Base-by-base conservation (phyloP, 257 asterid species). In the Przewalskia tangutica region DNA sequence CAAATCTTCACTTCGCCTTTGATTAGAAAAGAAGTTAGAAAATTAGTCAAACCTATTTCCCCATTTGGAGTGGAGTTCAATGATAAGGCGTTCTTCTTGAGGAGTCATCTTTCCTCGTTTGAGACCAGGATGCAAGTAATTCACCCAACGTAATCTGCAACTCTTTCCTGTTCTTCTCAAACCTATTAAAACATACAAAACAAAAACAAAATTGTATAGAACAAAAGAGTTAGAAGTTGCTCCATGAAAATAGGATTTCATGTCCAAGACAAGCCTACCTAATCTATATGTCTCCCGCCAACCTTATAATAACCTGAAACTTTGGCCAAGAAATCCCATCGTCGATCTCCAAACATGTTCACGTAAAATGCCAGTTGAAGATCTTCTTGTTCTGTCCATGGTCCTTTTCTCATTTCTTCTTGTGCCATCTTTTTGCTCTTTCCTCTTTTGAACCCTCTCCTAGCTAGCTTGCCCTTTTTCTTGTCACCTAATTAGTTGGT, bases 301-400 rank as follows among this genome's bases (percentile, higher is more conserved):
- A 78, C 66, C 82, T 46, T 91, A 38, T 90, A 97, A 59, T 93
- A 95, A 95, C 98, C 98, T 93, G 98, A 95, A 46, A 95, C 97
- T 90, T 93, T 92, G 0, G 98, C 95, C 83, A 94, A 86, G 95
- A 94, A 94, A 86, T 94, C 97, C 98, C 98, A 95, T 48, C 98
- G 91, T 4, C 98, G 95, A 51, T 95, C 98, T 11, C 97, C 98
- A 16, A 93, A 93, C 64, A 95, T 87, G 86, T 91, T 93, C 87
- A 92, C 98, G 87, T 92, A 91, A 51, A 95, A 91, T 7, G 82
- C 93, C 50, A 93, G 87, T 83, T 95, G 97, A 17, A 50, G 90
- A 56, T 95, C 98, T 82, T 95, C 98, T 64, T 93, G 89, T 79
- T 95, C 98, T 0, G 95, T 93, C 98, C 98, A 95, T 2, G 98